phyloP scores from a whole-genome alignment of 192 early-diverging fungal species.

The Piromyces sp. region DNA sequence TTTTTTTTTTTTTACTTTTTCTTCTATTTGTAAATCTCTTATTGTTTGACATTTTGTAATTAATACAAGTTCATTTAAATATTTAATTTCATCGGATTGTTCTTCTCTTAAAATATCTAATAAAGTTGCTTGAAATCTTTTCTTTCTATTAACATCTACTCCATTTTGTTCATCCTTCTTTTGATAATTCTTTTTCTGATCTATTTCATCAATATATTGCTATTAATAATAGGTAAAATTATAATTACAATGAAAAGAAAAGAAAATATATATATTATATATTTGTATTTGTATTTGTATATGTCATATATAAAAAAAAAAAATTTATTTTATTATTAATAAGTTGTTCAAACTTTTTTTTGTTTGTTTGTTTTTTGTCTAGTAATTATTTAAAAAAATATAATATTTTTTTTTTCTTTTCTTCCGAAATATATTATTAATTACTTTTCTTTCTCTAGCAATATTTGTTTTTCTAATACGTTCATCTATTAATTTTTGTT shows the following conservation, averaged over 20 bases:
- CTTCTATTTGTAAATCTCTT: not conserved
- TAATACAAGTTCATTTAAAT: not conserved
- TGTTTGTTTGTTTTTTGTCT: too few relatives aligned
- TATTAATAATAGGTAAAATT: too few relatives aligned
- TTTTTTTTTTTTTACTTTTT: not conserved
- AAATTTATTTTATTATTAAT: too few relatives aligned
- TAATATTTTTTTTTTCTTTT: not conserved
- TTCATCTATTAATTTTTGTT: not conserved
- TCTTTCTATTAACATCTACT: not conserved
- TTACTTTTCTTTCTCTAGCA: not conserved
- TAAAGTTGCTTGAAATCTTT: not conserved
- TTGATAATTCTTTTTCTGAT: not conserved
- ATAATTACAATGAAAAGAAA: too few relatives aligned
- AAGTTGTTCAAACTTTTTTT: too few relatives aligned
- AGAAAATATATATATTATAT: too few relatives aligned
- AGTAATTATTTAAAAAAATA: too few relatives aligned
- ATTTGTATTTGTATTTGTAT: too few relatives aligned
- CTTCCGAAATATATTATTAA: not conserved
- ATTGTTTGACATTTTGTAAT: not conserved
- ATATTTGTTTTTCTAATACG: not conserved
- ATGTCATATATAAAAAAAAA: too few relatives aligned
- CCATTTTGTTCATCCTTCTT: not conserved
- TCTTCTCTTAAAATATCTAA: not conserved
- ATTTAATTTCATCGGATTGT: not conserved
- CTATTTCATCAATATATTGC: not conserved